A percentile compares a stretch with the other conserved stretches of the same genome.
Conservation (phyloP, 2,329 filamentous ascomycete species). For the Fusarium torulosum region DNA sequence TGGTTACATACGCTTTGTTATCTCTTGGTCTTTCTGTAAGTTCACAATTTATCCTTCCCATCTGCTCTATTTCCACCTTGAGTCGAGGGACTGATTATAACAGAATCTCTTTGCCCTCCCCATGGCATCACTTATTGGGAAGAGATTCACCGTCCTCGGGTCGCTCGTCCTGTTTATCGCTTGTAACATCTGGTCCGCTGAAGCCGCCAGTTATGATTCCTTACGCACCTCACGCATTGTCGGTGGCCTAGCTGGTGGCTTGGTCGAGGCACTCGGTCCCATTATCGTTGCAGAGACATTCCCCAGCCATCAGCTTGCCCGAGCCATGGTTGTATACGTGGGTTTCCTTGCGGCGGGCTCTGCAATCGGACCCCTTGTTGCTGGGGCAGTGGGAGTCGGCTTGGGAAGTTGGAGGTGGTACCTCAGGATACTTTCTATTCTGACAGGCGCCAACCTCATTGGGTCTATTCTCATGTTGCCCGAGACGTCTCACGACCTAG, state of each 20-base stretch:
- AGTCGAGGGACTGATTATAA: too few species aligned
- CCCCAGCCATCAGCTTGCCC: too few species aligned
- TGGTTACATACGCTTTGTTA: slow-evolving; percentile 2
- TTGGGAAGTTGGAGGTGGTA: slow-evolving; percentile 20
- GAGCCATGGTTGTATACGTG: neutral
- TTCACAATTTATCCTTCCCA: rapidly evolving
- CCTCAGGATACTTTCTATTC: slow-evolving; percentile 1
- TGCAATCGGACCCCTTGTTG: slow-evolving; percentile 1
- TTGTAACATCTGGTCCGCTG: slow-evolving; percentile 12
- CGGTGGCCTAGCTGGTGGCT: slow-evolving; percentile 11
- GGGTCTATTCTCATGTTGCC: slow-evolving; percentile 8
- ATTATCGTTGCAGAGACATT: neutral
- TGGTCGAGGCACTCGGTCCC: slow-evolving; percentile 17
- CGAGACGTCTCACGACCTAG: neutral
- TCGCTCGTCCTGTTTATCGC: slow-evolving; percentile 8
- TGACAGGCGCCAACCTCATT: neutral
- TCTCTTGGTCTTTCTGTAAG: slow-evolving; percentile 15
- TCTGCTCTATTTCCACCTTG: neutral
- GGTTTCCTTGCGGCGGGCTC: slow-evolving; percentile 13
- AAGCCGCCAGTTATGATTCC: slow-evolving; percentile 1
- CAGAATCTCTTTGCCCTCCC: slow-evolving; percentile 18
- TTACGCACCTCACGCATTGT: slow-evolving; percentile 4
- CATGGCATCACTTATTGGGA: neutral
- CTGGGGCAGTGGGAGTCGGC: neutral
- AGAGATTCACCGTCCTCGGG: slow-evolving; percentile 1